These are phyloP conservation scores for Epithele typhae DNA, from an alignment of 768 basidiomycete genomes.

Conservation along the genomic window DNA sequence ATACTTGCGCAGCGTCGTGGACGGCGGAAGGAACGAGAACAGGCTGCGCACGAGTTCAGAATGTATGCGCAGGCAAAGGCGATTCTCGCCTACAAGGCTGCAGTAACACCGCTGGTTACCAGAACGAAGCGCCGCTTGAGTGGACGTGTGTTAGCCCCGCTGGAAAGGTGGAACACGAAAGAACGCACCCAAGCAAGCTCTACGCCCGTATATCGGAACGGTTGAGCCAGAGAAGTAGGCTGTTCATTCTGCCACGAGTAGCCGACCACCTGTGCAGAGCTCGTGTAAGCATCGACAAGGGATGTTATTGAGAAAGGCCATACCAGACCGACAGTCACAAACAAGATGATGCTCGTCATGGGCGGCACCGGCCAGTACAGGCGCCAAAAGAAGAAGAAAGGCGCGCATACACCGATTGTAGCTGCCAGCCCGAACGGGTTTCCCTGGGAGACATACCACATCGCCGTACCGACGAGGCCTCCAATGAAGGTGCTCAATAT, in stretches of 20 bases:
- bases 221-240: constrained; percentile 29
- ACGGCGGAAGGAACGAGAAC: constrained; percentile 71
- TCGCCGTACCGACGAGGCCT: constrained; percentile 52
- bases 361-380: constrained; percentile 72
- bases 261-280: too few species aligned
- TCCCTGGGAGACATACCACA: constrained; percentile 82
- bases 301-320: too few species aligned
- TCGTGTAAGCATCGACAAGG: too few species aligned
- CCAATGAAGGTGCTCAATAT: constrained; percentile 64
- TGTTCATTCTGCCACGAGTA: constrained; percentile 68
- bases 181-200: constrained; percentile 67
- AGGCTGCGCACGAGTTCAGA: constrained; percentile 35
- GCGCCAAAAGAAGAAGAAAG: constrained; percentile 65
- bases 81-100: constrained; percentile 61
- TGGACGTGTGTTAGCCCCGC: too few species aligned
- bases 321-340: constrained; percentile 56
- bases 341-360: constrained; percentile 67
- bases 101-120: constrained; percentile 66
- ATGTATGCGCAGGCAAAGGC: too few species aligned
- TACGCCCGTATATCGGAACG: constrained; percentile 54
- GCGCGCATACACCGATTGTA: constrained; percentile 63
- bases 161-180: neutral
- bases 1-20: constrained; percentile 69
- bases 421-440: constrained; percentile 70
- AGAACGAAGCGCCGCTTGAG: constrained; percentile 65